These are phyloP conservation scores for Mucor lusitanicus DNA, from an alignment of 371 early-diverging fungal species.

Conservation along the genomic window DNA sequence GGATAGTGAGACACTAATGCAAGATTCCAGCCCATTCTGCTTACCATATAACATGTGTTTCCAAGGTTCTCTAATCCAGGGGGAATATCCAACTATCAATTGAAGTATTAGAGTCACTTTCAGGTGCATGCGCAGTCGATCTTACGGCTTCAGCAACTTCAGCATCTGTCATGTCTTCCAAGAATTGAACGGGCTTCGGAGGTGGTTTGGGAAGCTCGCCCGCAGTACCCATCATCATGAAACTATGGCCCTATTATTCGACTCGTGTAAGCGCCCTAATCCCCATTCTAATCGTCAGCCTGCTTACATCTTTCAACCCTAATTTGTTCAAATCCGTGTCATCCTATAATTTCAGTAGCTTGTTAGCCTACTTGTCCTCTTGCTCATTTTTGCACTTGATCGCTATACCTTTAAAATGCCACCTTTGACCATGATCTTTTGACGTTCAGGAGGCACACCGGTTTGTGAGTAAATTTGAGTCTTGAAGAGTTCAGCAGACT, in stretches of 20 bases:
- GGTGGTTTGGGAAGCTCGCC: conserved; percentile 86
- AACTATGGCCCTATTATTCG: conserved; percentile 54
- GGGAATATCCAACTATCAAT: conserved; percentile 74
- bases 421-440: conserved; percentile 94
- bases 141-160: conserved; percentile 84
- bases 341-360: conserved; percentile 51
- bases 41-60: conserved; percentile 98
- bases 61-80: conserved; percentile 92
- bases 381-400: neutral
- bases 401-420: conserved; percentile 83
- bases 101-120: neutral
- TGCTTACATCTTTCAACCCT: conserved; percentile 64
- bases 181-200: conserved; percentile 67
- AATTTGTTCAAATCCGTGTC: conserved; percentile 70
- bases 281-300: neutral
- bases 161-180: conserved; percentile 92
- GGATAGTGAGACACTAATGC: neutral
- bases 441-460: conserved; percentile 91
- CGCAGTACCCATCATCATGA: conserved; percentile 96
- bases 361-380: neutral
- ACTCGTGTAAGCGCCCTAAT: neutral
- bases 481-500: conserved; percentile 85
- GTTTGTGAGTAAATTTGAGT: conserved; percentile 90
- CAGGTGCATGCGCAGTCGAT: neutral
- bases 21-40: neutral